phyloP scores from a whole-genome alignment of 1,284 basidiomycete genomes.

The Tilletia caries region DNA sequence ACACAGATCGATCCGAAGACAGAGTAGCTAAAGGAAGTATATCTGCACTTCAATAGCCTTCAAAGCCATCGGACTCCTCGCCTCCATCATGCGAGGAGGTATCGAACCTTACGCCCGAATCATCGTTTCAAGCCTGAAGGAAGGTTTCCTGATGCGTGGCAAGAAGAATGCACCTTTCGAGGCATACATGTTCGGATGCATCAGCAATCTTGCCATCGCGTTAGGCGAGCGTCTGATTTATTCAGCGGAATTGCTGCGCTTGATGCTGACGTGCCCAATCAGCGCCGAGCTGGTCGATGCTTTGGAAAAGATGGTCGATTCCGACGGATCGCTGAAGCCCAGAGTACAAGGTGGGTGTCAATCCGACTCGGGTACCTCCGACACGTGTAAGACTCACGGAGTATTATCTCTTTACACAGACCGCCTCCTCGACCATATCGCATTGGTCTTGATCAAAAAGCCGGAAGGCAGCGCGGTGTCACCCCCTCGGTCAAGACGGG shows the following conservation, averaged over 20 bases:
- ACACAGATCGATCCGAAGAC: too few relatives aligned
- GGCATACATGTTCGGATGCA: conserved; percentile 94
- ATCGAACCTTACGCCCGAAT: conserved; percentile 95
- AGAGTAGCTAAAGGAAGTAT: conserved; percentile 55
- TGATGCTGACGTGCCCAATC: conserved; percentile 93
- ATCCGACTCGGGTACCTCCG: too few relatives aligned
- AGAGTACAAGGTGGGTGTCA: conserved; percentile 68
- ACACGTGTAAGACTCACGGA: too few relatives aligned
- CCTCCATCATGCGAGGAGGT: conserved; percentile 82
- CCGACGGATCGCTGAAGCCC: conserved; percentile 84
- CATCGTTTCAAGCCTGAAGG: conserved; percentile 85
- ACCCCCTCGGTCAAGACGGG: conserved; percentile 18
- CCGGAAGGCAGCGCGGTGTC: conserved; percentile 50
- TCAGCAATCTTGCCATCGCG: conserved; percentile 90
- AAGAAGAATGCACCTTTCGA: conserved; percentile 91
- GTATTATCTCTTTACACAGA: conserved; percentile 54
- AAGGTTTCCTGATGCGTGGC: conserved; percentile 76
- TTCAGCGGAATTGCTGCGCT: conserved; percentile 90
- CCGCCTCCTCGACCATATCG: conserved; percentile 54
- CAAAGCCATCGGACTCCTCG: conserved; percentile 92
- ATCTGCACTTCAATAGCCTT: too few relatives aligned
- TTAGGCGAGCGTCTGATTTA: conserved; percentile 93
- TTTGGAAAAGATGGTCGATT: conserved; percentile 76
- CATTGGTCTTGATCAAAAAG: conserved; percentile 45
- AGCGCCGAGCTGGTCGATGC: conserved; percentile 85